A percentile compares a stretch with the other conserved stretches of the same genome.
Conservation (phyloP, 345 rosid genomes). For the Lepidium didymum region DNA sequence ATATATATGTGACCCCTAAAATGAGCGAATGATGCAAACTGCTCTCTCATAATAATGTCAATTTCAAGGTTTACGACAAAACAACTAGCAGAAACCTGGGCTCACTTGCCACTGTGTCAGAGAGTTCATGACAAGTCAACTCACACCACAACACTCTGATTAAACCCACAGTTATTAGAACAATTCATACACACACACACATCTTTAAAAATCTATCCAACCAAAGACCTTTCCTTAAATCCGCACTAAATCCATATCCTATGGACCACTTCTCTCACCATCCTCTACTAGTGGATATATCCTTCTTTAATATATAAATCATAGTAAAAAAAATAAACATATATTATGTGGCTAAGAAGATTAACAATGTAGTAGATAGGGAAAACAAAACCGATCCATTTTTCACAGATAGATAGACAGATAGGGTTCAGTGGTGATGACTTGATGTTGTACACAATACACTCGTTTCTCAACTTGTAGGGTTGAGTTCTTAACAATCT, state of each 20-base stretch:
- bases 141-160: slow-evolving; percentile 19
- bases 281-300: slow-evolving; percentile 6
- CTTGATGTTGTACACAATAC: slow-evolving; percentile 9
- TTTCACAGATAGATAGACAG: slow-evolving; percentile 4
- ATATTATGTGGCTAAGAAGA: slow-evolving; percentile 24
- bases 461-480: slow-evolving; percentile 29
- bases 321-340: background rate
- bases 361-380: slow-evolving; percentile 8
- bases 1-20: slow-evolving; percentile 4
- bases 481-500: slow-evolving; percentile 19
- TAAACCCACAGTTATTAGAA: slow-evolving; percentile 12
- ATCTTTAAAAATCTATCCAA: slow-evolving; percentile 23
- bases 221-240: slow-evolving; percentile 29
- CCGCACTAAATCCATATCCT: slow-evolving; percentile 24
- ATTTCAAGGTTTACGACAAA: slow-evolving; percentile 19
- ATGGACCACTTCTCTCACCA: slow-evolving; percentile 20
- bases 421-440: background rate
- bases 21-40: slow-evolving; percentile 19
- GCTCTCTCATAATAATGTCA: slow-evolving; percentile 20
- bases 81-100: slow-evolving; percentile 22
- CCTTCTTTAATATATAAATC: background rate
- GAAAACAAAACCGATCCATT: background rate
- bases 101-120: slow-evolving; percentile 33
- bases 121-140: slow-evolving; percentile 31
- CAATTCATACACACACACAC: background rate